phyloP scores from a whole-genome alignment of 1,284 basidiomycete species.

The Marasmius sp. region DNA sequence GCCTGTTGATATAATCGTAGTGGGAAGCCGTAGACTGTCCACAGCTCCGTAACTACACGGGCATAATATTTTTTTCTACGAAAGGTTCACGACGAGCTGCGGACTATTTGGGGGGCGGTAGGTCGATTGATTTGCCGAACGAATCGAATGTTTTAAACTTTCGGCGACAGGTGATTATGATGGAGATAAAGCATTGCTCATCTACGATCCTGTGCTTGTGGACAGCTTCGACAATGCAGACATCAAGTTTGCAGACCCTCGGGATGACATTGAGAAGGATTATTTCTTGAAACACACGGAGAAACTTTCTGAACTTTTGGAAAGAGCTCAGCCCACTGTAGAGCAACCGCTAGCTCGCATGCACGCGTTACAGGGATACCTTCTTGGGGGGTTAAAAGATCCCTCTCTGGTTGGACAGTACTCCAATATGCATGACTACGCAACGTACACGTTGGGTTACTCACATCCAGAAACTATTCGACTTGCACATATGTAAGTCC shows the following conservation, averaged over 20 bases:
- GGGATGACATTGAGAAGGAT: constrained; percentile 32
- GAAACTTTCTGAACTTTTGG: constrained; percentile 41
- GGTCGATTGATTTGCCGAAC: constrained; percentile 5
- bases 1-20: constrained; percentile 24
- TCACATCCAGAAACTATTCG: constrained; percentile 44
- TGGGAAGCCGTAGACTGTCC: constrained; percentile 46
- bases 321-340: constrained; percentile 20
- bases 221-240: constrained; percentile 48
- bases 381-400: constrained; percentile 49
- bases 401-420: constrained; percentile 52
- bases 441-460: constrained; percentile 53
- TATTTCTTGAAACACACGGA: constrained; percentile 45
- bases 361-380: constrained; percentile 41
- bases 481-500: constrained; percentile 60
- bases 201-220: constrained; percentile 51
- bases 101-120: constrained; percentile 50
- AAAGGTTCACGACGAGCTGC: constrained; percentile 45
- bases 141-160: background rate
- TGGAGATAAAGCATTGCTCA: constrained; percentile 46
- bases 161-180: constrained; percentile 46
- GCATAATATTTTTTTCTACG: constrained; percentile 50
- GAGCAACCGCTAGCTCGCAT: constrained; percentile 24
- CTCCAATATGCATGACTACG: constrained; percentile 55
- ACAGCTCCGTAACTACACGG: constrained; percentile 38
- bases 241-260: constrained; percentile 44